Evolutionary conservation across 129 eudicot species (phyloP).

Genomic region (Sambucus nigra): DNA sequence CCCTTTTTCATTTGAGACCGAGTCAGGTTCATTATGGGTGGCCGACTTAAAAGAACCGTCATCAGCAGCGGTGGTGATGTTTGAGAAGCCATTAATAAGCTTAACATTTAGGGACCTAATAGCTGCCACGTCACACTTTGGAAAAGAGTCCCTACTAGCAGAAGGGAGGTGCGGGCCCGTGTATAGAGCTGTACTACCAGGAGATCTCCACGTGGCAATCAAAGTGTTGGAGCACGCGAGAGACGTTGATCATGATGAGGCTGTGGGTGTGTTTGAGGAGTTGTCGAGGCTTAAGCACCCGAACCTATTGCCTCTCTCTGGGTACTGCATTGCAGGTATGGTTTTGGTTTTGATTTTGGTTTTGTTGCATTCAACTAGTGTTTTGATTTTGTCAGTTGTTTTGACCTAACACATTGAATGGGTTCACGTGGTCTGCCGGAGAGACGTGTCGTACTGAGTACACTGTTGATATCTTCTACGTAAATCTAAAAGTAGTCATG

Average conservation of each 20-base stretch:
- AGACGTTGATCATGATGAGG: slow-evolving; percentile 43
- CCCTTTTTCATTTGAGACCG: slow-evolving; percentile 87
- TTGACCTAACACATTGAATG: slow-evolving; percentile 24
- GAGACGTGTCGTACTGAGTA: not conserved
- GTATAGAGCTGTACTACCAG: slow-evolving; percentile 88
- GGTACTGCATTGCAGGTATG: slow-evolving; percentile 97
- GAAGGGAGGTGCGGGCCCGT: slow-evolving; percentile 98
- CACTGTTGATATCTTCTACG: not conserved
- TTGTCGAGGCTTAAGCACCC: slow-evolving; percentile 70
- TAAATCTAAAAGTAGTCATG: not conserved
- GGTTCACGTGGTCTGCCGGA: slow-evolving; percentile 22
- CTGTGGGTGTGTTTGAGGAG: slow-evolving; percentile 65
- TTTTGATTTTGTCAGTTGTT: not conserved
- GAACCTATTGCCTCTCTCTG: slow-evolving; percentile 67
- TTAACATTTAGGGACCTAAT: slow-evolving; percentile 81
- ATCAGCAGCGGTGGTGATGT: slow-evolving; percentile 78
- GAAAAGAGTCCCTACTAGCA: slow-evolving; percentile 71
- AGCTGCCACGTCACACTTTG: slow-evolving; percentile 94
- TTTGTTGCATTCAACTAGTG: not conserved
- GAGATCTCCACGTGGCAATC: slow-evolving; percentile 97
- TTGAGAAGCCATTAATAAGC: slow-evolving; percentile 90
- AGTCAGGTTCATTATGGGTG: slow-evolving; percentile 90
- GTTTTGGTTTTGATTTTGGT: not conserved
- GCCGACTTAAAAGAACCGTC: slow-evolving; percentile 77
- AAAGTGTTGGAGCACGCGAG: slow-evolving; percentile 74